A percentile compares a stretch with the other conserved stretches of the same genome.
Evolutionary conservation across 805 yeast species (phyloP).

Genomic region (Barnettozyma pratensis): DNA sequence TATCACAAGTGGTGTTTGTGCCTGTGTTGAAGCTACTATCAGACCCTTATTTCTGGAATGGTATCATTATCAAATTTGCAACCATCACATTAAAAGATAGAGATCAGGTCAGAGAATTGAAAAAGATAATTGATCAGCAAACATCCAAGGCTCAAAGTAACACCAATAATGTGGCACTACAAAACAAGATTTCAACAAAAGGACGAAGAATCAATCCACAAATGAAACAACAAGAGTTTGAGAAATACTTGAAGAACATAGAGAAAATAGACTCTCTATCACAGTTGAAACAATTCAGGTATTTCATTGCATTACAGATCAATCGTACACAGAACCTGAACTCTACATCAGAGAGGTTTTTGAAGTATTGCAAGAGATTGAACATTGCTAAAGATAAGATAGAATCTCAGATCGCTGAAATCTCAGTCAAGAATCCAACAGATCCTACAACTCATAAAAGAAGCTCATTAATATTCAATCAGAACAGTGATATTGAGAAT

Average conservation of each 20-base stretch:
- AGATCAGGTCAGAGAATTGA: conserved; percentile 63
- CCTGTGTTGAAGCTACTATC: conserved; percentile 49
- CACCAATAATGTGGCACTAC: neutral
- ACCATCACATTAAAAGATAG: conserved; percentile 67
- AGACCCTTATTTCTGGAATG: conserved; percentile 77
- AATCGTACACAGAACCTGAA: conserved; percentile 33
- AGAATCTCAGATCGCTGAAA: conserved; percentile 24
- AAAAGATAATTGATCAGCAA: conserved; percentile 68
- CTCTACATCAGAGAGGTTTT: conserved; percentile 22
- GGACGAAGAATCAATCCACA: conserved; percentile 30
- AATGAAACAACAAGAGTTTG: conserved; percentile 37
- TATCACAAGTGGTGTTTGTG: conserved; percentile 50
- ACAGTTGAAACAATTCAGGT: conserved; percentile 45
- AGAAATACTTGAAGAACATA: conserved; percentile 34
- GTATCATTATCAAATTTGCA: conserved; percentile 50
- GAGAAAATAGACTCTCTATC: conserved; percentile 30
- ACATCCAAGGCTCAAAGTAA: neutral
- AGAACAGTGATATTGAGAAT: conserved; percentile 15
- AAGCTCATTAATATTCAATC: conserved; percentile 7
- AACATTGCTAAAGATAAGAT: conserved; percentile 26
- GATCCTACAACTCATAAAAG: neutral
- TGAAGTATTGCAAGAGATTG: conserved; percentile 28
- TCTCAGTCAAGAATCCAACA: conserved; percentile 17
- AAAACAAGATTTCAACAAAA: conserved; percentile 15
- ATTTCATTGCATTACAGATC: conserved; percentile 42